Conservation (phyloP, 2,329 filamentous ascomycete species). For the Botrytis pseudocinerea region DNA sequence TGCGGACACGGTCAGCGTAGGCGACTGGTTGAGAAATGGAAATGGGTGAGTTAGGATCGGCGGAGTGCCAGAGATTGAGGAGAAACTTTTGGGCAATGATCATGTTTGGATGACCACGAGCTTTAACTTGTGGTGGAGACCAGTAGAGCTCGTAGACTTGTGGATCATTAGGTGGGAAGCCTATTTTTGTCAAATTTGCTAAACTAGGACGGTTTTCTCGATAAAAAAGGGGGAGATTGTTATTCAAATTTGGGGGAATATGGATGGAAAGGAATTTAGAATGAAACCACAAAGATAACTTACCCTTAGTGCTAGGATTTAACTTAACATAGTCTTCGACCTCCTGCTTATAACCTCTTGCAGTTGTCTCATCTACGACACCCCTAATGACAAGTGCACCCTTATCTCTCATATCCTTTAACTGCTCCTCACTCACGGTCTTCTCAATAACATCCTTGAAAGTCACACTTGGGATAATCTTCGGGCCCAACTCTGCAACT, state of each 20-base stretch:
- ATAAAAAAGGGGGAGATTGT: background rate
- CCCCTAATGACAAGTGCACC: constrained; percentile 58
- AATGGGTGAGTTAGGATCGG: constrained; percentile 44
- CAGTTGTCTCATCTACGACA: constrained; percentile 63
- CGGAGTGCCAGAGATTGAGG: constrained; percentile 60
- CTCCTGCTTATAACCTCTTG: constrained; percentile 63
- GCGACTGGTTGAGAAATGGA: constrained; percentile 57
- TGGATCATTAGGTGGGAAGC: constrained; percentile 65
- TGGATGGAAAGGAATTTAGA: background rate
- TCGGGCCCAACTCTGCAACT: constrained; percentile 48
- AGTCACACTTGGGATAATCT: constrained; percentile 48
- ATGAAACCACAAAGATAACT: background rate
- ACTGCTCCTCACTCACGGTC: background rate
- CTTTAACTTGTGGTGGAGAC: constrained; percentile 67
- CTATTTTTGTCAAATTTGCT: background rate
- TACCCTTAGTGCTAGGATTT: constrained; percentile 60
- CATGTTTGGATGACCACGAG: constrained; percentile 65
- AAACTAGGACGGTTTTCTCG: background rate
- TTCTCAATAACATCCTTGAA: constrained; percentile 11
- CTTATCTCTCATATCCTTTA: constrained; percentile 24
- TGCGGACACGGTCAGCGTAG: constrained; percentile 66
- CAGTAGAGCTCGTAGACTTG: constrained; percentile 78
- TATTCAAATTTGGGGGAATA: no score
- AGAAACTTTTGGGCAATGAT: constrained; percentile 61
- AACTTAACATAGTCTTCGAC: constrained; percentile 63